These are phyloP conservation scores for Lentinula guzmanii DNA, from an alignment of 768 basidiomycete genomes.

Conservation along the genomic window DNA sequence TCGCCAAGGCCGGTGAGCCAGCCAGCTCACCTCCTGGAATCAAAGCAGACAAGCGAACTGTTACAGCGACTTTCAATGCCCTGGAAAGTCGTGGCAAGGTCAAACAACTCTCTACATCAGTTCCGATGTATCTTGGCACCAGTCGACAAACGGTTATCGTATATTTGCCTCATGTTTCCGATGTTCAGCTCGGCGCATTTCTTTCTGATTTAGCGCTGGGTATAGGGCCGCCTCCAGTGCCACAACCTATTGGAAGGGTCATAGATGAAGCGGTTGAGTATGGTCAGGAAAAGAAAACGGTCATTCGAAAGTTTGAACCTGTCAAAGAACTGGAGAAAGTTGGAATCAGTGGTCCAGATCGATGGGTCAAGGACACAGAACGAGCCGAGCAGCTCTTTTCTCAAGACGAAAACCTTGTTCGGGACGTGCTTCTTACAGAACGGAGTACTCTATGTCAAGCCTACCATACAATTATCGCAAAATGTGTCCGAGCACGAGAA, in stretches of 20 bases:
- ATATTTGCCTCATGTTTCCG: slow-evolving; percentile 54
- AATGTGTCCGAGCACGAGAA: slow-evolving; percentile 54
- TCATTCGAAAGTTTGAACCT: slow-evolving; percentile 25
- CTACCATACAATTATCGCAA: slow-evolving; percentile 71
- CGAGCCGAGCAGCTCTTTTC: slow-evolving; percentile 48
- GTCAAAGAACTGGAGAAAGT: slow-evolving; percentile 42
- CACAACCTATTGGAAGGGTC: slow-evolving; percentile 36
- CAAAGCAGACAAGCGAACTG: slow-evolving; percentile 69
- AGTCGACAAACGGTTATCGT: slow-evolving; percentile 55
- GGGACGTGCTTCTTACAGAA: slow-evolving; percentile 63
- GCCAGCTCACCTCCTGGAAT: slow-evolving; percentile 67
- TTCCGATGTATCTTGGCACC: slow-evolving; percentile 53
- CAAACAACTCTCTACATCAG: slow-evolving; percentile 62
- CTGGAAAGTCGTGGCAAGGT: slow-evolving; percentile 64
- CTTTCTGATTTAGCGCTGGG: slow-evolving; percentile 46
- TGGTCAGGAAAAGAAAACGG: slow-evolving; percentile 32
- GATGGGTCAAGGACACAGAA: slow-evolving; percentile 37
- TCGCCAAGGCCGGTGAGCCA: slow-evolving; percentile 56
- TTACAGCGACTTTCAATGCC: slow-evolving; percentile 48
- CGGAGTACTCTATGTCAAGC: slow-evolving; percentile 63
- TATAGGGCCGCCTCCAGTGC: slow-evolving; percentile 21
- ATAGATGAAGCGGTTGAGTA: slow-evolving; percentile 52
- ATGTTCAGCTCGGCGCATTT: slow-evolving; percentile 51
- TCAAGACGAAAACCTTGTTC: slow-evolving; percentile 46
- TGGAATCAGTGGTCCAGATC: slow-evolving; percentile 30